phyloP scores from a whole-genome alignment of 768 basidiomycete species.

The Russula griseocarnosa region DNA sequence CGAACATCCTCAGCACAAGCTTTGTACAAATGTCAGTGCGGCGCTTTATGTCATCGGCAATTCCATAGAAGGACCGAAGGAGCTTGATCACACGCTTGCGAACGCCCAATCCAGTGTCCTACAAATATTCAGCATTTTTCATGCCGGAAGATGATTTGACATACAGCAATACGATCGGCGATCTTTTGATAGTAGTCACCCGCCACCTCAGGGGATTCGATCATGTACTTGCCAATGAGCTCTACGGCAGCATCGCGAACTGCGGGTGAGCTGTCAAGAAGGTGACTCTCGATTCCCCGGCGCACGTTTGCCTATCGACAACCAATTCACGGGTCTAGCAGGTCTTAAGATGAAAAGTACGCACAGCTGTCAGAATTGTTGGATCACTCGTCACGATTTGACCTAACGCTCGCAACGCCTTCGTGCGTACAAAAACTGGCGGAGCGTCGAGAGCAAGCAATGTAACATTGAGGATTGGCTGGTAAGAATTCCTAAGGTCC shows the following conservation, averaged over 20 bases:
- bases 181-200: conserved; percentile 86
- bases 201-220: conserved; percentile 83
- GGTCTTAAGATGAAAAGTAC: conserved; percentile 31
- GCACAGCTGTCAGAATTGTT: conserved; percentile 67
- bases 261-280: conserved; percentile 86
- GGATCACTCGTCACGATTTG: conserved; percentile 89
- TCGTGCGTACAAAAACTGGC: conserved; percentile 89
- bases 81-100: conserved; percentile 96
- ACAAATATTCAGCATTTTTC: conserved; percentile 7
- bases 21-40: conserved; percentile 77
- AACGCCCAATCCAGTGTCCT: conserved; percentile 94
- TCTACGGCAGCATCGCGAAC: conserved; percentile 98
- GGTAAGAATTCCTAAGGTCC: conserved; percentile 72
- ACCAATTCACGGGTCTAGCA: conserved; percentile 11
- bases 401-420: conserved; percentile 85
- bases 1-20: conserved; percentile 78
- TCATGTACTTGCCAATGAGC: conserved; percentile 95
- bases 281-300: conserved; percentile 80
- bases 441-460: conserved; percentile 77
- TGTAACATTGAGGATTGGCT: conserved; percentile 76
- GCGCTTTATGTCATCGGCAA: conserved; percentile 54
- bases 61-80: conserved; percentile 73
- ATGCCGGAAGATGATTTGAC: conserved; percentile 29
- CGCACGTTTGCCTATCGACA: conserved; percentile 65
- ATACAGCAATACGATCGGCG: conserved; percentile 84